Base-by-base conservation (phyloP, 192 early-diverging fungal genomes). In the Podila epicladia region DNA sequence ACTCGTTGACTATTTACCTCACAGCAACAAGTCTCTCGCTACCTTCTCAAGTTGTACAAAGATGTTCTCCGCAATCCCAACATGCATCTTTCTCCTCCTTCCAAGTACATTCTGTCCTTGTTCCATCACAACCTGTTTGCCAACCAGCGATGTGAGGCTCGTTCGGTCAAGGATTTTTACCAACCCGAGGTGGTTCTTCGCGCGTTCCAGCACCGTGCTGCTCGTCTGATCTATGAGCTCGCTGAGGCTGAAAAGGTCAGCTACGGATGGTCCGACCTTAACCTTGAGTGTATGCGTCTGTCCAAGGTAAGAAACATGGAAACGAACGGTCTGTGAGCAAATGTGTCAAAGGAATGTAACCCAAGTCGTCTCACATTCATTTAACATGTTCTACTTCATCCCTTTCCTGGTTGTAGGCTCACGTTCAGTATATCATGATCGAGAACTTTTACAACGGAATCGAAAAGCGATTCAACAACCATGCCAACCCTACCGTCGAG, bases 361-460 rank as follows among this genome's bases (percentile, higher is more conserved):
- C 31, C 33, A 29, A n/a, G 20, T 7, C 17, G 11, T 45, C 41
- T 45, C 41, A 45, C 41, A 9, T 45, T 45, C 41, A 45, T 45
- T 45, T 45, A 45, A 8, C 0, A 24, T 41, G 17, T 63, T n/a
- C 19, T 15, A 26, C 5, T 31, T 4, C 32, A 9, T 49, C 59
- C 33, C 4, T 66, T 66, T 45, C 4, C 32, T n/a, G 0, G 8
- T 3, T 20, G 28, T 33, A 80, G 62, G 95, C 95, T 12, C 93
- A 96, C 84, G 88, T 91, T 37, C 90, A 96, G 77, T 94, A 91
- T 73, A 89, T 91, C 15, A 83, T 96, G 29, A 83, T 93, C 26
- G 82, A 84, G 19, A 89, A 93, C 82, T 93, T 94, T 72, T 82
- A 85, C 67, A 73, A 73, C 38, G 83, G 86, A 20, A 83, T 86